Percentiles rank a stretch among this genome's conserved stretches.
These are phyloP conservation scores for Platismatia glauca DNA, from an alignment of 495 filamentous ascomycete genomes.

Conservation along the genomic window DNA sequence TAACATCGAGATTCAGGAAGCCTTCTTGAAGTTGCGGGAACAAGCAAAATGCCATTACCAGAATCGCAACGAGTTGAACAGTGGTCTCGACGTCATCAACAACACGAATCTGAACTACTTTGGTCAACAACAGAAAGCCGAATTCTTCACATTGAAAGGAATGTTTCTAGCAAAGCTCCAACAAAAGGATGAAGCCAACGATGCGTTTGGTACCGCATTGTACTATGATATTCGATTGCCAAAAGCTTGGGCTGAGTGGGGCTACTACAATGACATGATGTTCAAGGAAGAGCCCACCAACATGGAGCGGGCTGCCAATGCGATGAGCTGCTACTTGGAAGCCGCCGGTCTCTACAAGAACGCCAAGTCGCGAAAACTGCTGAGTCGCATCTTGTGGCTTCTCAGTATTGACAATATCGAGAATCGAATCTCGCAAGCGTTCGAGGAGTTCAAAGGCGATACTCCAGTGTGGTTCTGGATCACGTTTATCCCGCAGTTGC, in stretches of 20 bases:
- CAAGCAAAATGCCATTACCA: constrained; percentile 99
- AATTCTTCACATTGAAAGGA: constrained; percentile 98
- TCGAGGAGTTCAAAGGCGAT: constrained; percentile 91
- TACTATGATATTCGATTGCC: constrained; percentile 91
- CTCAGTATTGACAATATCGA: constrained; percentile 86
- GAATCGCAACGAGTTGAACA: constrained; percentile 80
- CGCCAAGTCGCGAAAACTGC: constrained; percentile 86
- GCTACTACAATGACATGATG: constrained; percentile 88
- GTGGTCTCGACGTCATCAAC: constrained; percentile 94
- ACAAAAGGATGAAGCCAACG: constrained; percentile 80
- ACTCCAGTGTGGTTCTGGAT: constrained; percentile 99
- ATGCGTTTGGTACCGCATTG: constrained; percentile 86
- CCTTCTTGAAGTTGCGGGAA: constrained; percentile 92
- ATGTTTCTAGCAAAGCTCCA: constrained; percentile 97
- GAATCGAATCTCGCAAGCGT: constrained; percentile 67
- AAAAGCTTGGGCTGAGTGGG: constrained; percentile 99
- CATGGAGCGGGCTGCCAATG: constrained; percentile 72
- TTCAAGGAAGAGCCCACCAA: constrained; percentile 84
- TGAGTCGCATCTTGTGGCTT: constrained; percentile 94
- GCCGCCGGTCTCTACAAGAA: constrained; percentile 94
- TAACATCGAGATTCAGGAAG: constrained; percentile 99
- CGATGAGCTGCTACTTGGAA: constrained; percentile 91
- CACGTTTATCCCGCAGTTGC: constrained; percentile 92
- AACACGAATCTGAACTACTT: constrained; percentile 99
- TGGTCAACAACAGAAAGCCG: constrained; percentile 87